phyloP scores from a whole-genome alignment of 2,329 filamentous ascomycete species.

The Nemania serpens region DNA sequence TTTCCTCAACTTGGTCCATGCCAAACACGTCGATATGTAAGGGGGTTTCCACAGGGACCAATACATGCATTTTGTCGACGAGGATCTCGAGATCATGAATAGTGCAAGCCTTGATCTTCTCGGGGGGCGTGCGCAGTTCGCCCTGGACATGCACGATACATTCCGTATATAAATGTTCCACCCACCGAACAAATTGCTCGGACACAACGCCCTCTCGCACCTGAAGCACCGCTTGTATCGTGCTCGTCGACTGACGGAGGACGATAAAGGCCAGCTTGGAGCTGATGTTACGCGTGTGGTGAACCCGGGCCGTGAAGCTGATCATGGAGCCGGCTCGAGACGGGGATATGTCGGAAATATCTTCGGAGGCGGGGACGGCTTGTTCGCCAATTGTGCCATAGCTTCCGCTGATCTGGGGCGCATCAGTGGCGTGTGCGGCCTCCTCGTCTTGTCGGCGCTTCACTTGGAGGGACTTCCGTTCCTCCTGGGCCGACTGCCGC shows the following conservation, averaged over 20 bases:
- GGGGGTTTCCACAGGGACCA: conserved; percentile 54
- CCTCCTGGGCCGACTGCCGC: conserved; percentile 42
- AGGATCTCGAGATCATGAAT: conserved; percentile 78
- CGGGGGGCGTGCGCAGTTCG: conserved; percentile 71
- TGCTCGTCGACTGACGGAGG: conserved; percentile 81
- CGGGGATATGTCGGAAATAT: conserved; percentile 41
- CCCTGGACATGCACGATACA: conserved; percentile 79
- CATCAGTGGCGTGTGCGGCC: conserved; percentile 35
- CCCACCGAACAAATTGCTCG: conserved; percentile 82
- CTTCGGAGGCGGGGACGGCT: conserved; percentile 50
- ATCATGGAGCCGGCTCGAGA: conserved; percentile 63
- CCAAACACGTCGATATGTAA: conserved; percentile 57
- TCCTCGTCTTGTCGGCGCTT: conserved; percentile 45
- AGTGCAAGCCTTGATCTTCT: conserved; percentile 75
- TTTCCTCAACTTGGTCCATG: conserved; percentile 46
- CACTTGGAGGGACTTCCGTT: conserved; percentile 40
- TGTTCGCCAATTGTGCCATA: conserved; percentile 41
- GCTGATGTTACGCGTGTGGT: conserved; percentile 81
- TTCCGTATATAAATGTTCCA: conserved; percentile 79
- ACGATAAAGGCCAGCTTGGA: conserved; percentile 83
- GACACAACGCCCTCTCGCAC: conserved; percentile 62
- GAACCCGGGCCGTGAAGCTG: conserved; percentile 71
- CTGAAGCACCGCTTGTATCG: conserved; percentile 79
- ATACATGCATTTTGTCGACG: conserved; percentile 60
- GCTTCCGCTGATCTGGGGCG: conserved; percentile 33